Evolutionary conservation across 208 protist species (phyloP).

Genomic region (Trypanosoma conorhini): DNA sequence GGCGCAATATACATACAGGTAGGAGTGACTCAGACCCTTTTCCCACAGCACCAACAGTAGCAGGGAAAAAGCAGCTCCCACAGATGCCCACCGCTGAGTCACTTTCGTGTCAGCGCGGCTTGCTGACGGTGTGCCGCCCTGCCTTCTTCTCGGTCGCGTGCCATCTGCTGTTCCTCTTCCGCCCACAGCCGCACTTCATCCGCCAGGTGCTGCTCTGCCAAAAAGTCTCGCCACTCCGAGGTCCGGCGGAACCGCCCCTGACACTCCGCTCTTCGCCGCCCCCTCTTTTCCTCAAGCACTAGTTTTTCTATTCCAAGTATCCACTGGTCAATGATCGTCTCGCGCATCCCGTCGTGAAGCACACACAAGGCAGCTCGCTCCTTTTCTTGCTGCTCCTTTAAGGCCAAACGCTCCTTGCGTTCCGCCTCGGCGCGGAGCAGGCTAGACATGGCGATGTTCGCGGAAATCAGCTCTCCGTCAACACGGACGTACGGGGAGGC

Average conservation of each 20-base stretch:
- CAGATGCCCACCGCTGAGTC: not conserved
- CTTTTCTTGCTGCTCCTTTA: conserved; percentile 16
- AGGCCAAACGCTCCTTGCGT: conserved; percentile 16
- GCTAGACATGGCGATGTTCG: conserved; percentile 11
- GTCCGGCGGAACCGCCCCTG: conserved; percentile 15
- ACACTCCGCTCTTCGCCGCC: not conserved
- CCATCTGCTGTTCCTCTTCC: conserved; percentile 22
- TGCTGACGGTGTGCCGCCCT: conserved; percentile 16
- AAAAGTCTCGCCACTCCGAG: conserved; percentile 6
- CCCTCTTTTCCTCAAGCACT: conserved; percentile 8
- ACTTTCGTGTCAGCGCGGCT: not conserved
- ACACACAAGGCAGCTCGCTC: conserved; percentile 19
- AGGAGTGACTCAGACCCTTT: not conserved
- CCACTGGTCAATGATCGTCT: conserved; percentile 40
- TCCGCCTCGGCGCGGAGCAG: conserved; percentile 18
- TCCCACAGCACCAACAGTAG: not conserved
- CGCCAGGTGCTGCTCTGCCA: conserved; percentile 17
- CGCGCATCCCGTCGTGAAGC: conserved; percentile 34
- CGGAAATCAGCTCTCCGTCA: conserved; percentile 27
- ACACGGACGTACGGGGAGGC: conserved; percentile 23
- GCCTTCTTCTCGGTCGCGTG: conserved; percentile 26
- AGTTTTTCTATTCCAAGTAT: conserved; percentile 35
- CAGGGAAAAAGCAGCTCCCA: not conserved
- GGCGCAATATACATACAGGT: conserved; percentile 3
- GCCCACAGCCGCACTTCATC: conserved; percentile 31